Evolutionary conservation across 1,284 basidiomycete genomes (phyloP), one percentile per base, ranked within the genome.

Genomic region (Boletus semigastroideus): DNA sequence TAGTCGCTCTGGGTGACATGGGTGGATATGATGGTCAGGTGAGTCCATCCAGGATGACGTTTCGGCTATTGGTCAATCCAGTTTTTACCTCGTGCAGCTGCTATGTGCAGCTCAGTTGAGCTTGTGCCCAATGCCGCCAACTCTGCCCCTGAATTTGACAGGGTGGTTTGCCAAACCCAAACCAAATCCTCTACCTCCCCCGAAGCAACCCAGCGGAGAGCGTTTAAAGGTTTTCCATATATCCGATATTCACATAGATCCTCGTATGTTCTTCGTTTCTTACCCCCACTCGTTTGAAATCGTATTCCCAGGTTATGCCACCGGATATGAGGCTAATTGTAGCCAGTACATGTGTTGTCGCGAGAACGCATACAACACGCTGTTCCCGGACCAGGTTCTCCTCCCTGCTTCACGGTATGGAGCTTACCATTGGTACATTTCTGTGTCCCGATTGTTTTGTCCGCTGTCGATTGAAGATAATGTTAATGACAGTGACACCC

Each of bases 211-310:
- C 3, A 86, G 81, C 49, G 86, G 86, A 4, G 72, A 84, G 59
- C 76, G 80, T 42, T 69, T 91, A 41, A 88, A 87, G 58, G 82
- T 91, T 9, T 68, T 90, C 31, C 89, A 92, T 59, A 59, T 90
- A 11, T 87, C 86, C 1, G 90, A 91, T 62, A 75, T 87, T 53
- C 90, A 92, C 69, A 68, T 92, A 43, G 90, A 92, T 61, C 83
- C 88, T 25, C 75, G 79, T 84, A 60, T 45, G 78, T 68, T 40
- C 11, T n/a, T 5, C 13, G 2, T 22, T 31, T 30, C 19, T 14
- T 16, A 31, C 22, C 8, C 42, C 20, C 39, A 49, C 33, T 28
- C 2, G 6, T 48, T 25, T 13, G 17, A 16, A 22, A 34, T 38
- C 8, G 3, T 31, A 33, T 43, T 2, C 52, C 20, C 47, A 84